phyloP scores from a whole-genome alignment of 2,329 filamentous ascomycete genomes.

The Cordyceps cicadae region DNA sequence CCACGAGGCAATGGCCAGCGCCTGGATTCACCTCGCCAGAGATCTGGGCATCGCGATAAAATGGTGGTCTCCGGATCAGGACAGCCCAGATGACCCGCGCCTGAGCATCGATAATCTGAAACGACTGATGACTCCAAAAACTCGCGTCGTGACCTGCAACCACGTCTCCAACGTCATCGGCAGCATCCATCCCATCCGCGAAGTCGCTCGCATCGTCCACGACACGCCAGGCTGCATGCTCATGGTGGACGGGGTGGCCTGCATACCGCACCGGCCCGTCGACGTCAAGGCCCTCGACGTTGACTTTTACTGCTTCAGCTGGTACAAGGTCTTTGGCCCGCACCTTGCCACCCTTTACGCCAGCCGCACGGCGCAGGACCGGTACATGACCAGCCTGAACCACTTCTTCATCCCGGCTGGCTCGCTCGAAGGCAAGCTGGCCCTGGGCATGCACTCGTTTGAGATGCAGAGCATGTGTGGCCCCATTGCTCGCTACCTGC shows the following conservation, averaged over 20 bases:
- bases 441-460: slow-evolving; percentile 31
- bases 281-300: slow-evolving; percentile 58
- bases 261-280: slow-evolving; percentile 59
- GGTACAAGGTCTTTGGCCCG: slow-evolving; percentile 72
- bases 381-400: slow-evolving; percentile 38
- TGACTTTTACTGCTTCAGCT: slow-evolving; percentile 64
- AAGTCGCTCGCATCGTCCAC: slow-evolving; percentile 40
- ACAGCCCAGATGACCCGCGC: neutral
- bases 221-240: slow-evolving; percentile 28
- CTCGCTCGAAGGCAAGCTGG: slow-evolving; percentile 59
- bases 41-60: neutral
- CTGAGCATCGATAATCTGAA: neutral
- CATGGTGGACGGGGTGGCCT: slow-evolving; percentile 61
- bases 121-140: slow-evolving; percentile 49
- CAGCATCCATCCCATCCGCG: slow-evolving; percentile 35
- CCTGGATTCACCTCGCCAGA: neutral
- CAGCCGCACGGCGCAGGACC: slow-evolving; percentile 39
- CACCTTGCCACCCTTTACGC: slow-evolving; percentile 57
- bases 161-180: slow-evolving; percentile 64
- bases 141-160: slow-evolving; percentile 60
- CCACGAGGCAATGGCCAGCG: neutral
- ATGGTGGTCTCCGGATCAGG: neutral
- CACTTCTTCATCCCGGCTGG: slow-evolving; percentile 60
- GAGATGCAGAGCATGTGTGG: slow-evolving; percentile 45
- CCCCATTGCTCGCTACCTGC: slow-evolving; percentile 48